Base-by-base conservation (phyloP, 2,329 filamentous ascomycete genomes). In the Penicillium hesseltinei region DNA sequence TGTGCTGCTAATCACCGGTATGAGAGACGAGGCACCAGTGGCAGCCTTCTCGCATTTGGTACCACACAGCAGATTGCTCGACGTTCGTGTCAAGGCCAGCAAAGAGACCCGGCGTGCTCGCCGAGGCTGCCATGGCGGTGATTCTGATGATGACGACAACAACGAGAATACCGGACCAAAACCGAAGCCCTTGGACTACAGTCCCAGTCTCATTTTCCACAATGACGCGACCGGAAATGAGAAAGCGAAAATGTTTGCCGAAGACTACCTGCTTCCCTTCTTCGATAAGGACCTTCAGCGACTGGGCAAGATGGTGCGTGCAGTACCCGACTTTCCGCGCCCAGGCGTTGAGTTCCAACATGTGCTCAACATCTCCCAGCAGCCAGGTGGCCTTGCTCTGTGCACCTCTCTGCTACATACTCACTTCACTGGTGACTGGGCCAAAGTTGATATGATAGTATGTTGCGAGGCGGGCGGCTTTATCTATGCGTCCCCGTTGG, bases 11-110 rank as follows among this genome's bases (percentile, higher is more conserved):
- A 81, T 89, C 61, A 88, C 84, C 0, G 85, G 84, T 0, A 82
- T 87, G 81, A 81, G 84, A 75, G 85, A 88, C 48, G 73, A 82
- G 47, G 80, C 83, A 5, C 85, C 85, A 0, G 76, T 87, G 11
- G 73, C 81, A 59, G 42, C 60, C 13, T 80, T 85, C 0, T 81
- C 81, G n/a, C 80, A 82, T 73, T 65, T 86, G 25, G 80, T 85
- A 11, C 78, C 83, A 48, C 68, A 77, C 2, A 80, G 73, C 58
- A 81, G 74, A 60, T 56, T 88, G 19, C 35, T 88, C 46, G 85
- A 88, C 35, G 71, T 88, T 59, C 74, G 68, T 19, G 72, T 88
- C 52, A 27, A 75, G 59, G 77, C 78, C 25, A 75, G 67, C 56
- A 49, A 74, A 56, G 50, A 75, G 46, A 78, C 66, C 7, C 75